Evolutionary conservation across 1,284 basidiomycete species (phyloP).

Genomic region (Trichosporon coremiiforme): DNA sequence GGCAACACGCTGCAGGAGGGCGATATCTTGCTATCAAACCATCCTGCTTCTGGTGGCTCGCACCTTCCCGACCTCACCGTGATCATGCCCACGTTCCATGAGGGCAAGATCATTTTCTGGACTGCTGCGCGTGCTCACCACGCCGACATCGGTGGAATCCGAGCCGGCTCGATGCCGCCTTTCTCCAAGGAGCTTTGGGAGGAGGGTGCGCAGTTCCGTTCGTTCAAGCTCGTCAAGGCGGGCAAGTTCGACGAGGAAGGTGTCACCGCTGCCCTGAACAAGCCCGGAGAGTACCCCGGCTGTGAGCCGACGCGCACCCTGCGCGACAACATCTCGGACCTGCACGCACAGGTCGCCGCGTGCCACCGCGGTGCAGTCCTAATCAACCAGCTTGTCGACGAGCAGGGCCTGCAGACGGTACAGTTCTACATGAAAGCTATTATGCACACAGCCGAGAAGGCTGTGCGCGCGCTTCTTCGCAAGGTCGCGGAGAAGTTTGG

Average conservation of each 20-base stretch:
- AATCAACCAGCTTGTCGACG: conserved; percentile 45
- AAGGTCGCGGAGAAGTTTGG: conserved; percentile 73
- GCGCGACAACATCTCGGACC: conserved; percentile 61
- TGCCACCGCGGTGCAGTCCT: conserved; percentile 47
- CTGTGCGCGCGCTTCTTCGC: conserved; percentile 78
- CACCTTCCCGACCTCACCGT: conserved; percentile 60
- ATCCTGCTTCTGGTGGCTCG: conserved; percentile 59
- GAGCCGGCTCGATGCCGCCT: conserved; percentile 59
- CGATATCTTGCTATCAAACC: conserved; percentile 60
- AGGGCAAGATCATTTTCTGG: conserved; percentile 52
- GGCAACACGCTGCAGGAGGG: conserved; percentile 49
- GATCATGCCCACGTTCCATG: conserved; percentile 49
- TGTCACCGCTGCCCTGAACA: conserved; percentile 79
- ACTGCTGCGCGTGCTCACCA: conserved; percentile 55
- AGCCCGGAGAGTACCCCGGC: conserved; percentile 79
- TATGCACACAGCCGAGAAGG: conserved; percentile 82
- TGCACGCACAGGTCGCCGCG: conserved; percentile 50
- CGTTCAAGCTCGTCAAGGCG: conserved; percentile 61
- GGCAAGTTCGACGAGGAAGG: conserved; percentile 61
- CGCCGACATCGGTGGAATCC: conserved; percentile 53
- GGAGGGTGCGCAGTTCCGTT: conserved; percentile 57
- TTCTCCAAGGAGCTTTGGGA: conserved; percentile 57
- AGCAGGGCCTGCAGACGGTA: conserved; percentile 60
- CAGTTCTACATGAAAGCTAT: conserved; percentile 80
- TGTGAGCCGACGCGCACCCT: conserved; percentile 81